Base-by-base conservation (phyloP, 805 yeast species). In the Zygoascus ofunaensis region DNA sequence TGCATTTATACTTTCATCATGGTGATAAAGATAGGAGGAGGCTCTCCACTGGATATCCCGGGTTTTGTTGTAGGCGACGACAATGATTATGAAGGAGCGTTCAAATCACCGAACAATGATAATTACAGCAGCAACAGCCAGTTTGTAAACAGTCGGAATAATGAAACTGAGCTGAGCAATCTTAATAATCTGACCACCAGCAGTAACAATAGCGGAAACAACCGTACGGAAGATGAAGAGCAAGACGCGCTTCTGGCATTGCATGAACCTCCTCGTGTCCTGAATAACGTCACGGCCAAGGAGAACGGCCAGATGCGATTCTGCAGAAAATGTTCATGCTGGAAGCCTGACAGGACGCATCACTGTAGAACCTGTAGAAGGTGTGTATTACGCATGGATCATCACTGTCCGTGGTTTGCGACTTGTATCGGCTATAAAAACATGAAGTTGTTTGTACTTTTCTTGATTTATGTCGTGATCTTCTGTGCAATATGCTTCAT, bases 391-490 rank as follows among this genome's bases (percentile, higher is more conserved):
- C 70, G 49, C 72, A 82, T 61, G 86, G 89, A 45, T 70, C 83
- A 47, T 74, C 74, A 63, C 65, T 94, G 61, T 73, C 97, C 97
- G 0, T 90, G 97, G 97, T 87, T 87, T 61, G 80, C 94, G 1
- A 70, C 77, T 4, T 89, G 97, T 61, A 75, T 90, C 46, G 97
- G 97, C 0, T 82, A 76, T 62, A 65, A 66, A 23, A 90, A 90
- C 62, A 87, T 84, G 51, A 83, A 87, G 63, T 76, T 69, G 58
- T 90, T 89, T 57, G 60, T 86, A 22, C 95, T 87, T 59, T 82
- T 83, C 57, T 61, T 87, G 43, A 37, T 71, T 4, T 79, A 80
- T 55, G 66, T 76, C 2, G 63, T 77, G 2, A 22, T 72, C 0
- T 79, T 74, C 54, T 60, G 80, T 1, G 46, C 62, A 1, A 44